Evolutionary conservation across 768 basidiomycete genomes (phyloP).

Genomic region (Amyloporia xantha): DNA sequence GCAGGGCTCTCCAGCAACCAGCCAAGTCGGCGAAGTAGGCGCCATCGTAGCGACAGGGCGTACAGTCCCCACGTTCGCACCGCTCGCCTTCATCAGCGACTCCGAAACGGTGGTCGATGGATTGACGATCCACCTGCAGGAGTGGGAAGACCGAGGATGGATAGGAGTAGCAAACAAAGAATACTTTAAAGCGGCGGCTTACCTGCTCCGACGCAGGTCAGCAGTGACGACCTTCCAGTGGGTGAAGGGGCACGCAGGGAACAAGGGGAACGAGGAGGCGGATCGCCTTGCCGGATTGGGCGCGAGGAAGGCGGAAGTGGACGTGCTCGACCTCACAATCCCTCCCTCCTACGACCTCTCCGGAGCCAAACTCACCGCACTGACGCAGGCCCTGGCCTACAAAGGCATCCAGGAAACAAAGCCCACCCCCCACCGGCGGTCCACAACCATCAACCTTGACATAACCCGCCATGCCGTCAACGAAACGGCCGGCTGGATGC

Average conservation of each 20-base stretch:
- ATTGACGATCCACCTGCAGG: conserved; percentile 13
- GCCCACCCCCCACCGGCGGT: not conserved
- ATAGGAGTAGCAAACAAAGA: not conserved
- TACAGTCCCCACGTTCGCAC: not conserved
- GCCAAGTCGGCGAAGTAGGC: conserved; percentile 10
- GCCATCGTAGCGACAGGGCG: conserved; percentile 9
- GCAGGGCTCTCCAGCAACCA: not conserved
- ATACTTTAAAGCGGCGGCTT: not conserved
- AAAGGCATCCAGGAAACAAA: not conserved
- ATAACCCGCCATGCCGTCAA: not conserved
- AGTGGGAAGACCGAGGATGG: conserved; percentile 7
- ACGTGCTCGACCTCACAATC: not conserved
- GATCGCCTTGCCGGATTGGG: not conserved
- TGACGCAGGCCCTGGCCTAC: not conserved
- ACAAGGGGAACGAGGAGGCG: conserved; percentile 8
- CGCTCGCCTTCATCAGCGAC: conserved; percentile 18
- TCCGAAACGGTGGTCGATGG: conserved; percentile 19
- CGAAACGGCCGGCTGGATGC: not conserved
- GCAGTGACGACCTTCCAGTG: conserved; percentile 5
- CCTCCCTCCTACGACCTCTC: not conserved
- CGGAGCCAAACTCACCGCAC: not conserved
- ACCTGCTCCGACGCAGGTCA: not conserved
- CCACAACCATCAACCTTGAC: not conserved
- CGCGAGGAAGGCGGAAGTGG: not conserved
- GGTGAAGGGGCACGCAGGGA: conserved; percentile 12